Evolutionary conservation across 768 basidiomycete genomes (phyloP).

Genomic region (Mycena polygramma): DNA sequence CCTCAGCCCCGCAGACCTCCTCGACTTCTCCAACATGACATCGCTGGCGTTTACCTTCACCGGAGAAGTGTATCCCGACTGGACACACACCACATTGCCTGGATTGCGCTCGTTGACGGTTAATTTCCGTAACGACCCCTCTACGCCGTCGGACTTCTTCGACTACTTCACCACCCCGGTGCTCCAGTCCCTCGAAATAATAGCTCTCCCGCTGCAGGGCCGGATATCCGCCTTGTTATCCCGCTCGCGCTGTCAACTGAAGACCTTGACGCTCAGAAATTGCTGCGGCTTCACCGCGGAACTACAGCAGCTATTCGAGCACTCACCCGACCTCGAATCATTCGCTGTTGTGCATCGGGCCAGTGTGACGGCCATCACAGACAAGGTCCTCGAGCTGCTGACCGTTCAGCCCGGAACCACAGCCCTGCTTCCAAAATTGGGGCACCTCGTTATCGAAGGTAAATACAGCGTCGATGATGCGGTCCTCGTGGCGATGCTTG

Average conservation of each 20-base stretch:
- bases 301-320: not conserved
- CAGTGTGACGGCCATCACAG: not conserved
- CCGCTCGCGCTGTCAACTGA: not conserved
- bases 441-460: not conserved
- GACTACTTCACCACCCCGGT: not conserved
- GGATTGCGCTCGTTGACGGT: not conserved
- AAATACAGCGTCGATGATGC: not conserved
- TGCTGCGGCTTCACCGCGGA: not conserved
- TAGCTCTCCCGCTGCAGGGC: not conserved
- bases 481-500: not conserved
- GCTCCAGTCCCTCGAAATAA: slow-evolving; percentile 6
- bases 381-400: not conserved
- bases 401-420: no score
- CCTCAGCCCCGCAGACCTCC: not conserved
- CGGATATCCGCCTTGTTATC: not conserved
- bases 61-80: not conserved
- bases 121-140: not conserved
- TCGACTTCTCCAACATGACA: not conserved
- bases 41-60: not conserved
- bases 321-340: not conserved
- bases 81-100: not conserved
- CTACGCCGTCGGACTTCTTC: not conserved
- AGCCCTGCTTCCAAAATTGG: not conserved
- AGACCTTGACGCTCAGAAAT: not conserved
- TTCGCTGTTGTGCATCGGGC: not conserved